A percentile compares a stretch with the other conserved stretches of the same genome.
Conservation (phyloP, 176 grass and related monocot genomes). For the Ampelocalamus luodianensis region DNA sequence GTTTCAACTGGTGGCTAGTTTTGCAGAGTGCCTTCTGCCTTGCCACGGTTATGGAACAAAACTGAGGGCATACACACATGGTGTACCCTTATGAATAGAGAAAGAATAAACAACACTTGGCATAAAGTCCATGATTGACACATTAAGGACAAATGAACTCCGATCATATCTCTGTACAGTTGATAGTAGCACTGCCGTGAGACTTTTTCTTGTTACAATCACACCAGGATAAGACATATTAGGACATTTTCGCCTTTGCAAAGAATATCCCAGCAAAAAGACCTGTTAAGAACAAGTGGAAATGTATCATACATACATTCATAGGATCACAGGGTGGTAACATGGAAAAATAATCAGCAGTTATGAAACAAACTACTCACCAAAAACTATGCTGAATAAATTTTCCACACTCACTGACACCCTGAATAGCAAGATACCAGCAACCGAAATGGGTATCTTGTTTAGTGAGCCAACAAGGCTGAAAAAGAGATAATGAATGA, state of each 20-base stretch:
- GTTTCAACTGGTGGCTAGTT: slow-evolving; percentile 8
- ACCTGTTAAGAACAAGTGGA: slow-evolving; percentile 52
- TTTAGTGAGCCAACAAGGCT: slow-evolving; percentile 84
- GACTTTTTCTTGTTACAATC: slow-evolving; percentile 25
- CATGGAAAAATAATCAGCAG: neutral
- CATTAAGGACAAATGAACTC: slow-evolving; percentile 33
- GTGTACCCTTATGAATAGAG: slow-evolving; percentile 19
- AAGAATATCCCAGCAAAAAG: slow-evolving; percentile 97
- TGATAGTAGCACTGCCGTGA: slow-evolving; percentile 11
- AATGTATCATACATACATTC: neutral
- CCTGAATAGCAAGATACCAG: slow-evolving; percentile 82
- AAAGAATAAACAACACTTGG: neutral
- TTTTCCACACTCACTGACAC: slow-evolving; percentile 75
- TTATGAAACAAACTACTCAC: slow-evolving; percentile 46
- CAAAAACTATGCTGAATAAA: slow-evolving; percentile 87
- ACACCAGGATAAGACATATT: neutral
- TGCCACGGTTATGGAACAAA: slow-evolving; percentile 44
- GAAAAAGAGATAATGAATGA: slow-evolving; percentile 16
- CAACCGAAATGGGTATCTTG: slow-evolving; percentile 93
- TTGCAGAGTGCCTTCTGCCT: slow-evolving; percentile 23
- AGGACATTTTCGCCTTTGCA: slow-evolving; percentile 90
- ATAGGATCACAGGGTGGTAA: neutral
- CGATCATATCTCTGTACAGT: slow-evolving; percentile 51
- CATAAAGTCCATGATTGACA: neutral
- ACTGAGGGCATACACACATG: slow-evolving; percentile 1